Base-by-base conservation (phyloP, 2,329 filamentous ascomycete genomes). In the Phoma sp. region DNA sequence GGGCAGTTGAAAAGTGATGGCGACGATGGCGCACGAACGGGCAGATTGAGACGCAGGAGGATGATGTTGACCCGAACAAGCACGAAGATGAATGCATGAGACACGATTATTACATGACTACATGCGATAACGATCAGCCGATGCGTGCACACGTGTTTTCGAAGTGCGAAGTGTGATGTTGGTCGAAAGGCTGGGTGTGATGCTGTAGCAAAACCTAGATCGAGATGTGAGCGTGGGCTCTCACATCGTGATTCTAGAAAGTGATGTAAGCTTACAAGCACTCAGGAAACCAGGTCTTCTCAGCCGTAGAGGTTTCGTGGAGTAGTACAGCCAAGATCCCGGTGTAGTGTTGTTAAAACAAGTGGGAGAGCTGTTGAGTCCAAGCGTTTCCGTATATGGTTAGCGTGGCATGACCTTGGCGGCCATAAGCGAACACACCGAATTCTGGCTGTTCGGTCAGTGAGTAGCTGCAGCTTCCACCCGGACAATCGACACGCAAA, bases 401-500 rank as follows among this genome's bases (percentile, higher is more conserved):
- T 49, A 49, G 46, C 37, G 46, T 21, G 12, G 10, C 3, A 7
- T 15, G 13, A 32, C 2, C 19, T 21, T 21, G 27, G 40, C 40
- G n/a, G 27, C 40, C 27, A 17, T 43, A 43, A 43, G 40, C 40
- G 40, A 43, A 43, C 40, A 43, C 40, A 43, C 25, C n/a, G 40
- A 60, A 54, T 58, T 60, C 57, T 40, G 41, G 12, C 41, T 36
- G 48, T 32, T 48, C 15, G 43, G 45, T 45, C 46, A 35, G 37
- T 27, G 36, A 38, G 5, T 13, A 13, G 38, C 27, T 19, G 32
- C 57, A 65, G 63, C 58, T 62, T 61, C 61, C 65, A 63, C 61
- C 57, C 62, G 62, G 68, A 62, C 64, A 64, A 68, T 64, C 69
- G 67, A 72, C 68, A 65, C 54, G 57, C 61, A 74, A 65, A 72